Conservation (phyloP, 2,329 filamentous ascomycete genomes). For the Fusarium sacchari region DNA sequence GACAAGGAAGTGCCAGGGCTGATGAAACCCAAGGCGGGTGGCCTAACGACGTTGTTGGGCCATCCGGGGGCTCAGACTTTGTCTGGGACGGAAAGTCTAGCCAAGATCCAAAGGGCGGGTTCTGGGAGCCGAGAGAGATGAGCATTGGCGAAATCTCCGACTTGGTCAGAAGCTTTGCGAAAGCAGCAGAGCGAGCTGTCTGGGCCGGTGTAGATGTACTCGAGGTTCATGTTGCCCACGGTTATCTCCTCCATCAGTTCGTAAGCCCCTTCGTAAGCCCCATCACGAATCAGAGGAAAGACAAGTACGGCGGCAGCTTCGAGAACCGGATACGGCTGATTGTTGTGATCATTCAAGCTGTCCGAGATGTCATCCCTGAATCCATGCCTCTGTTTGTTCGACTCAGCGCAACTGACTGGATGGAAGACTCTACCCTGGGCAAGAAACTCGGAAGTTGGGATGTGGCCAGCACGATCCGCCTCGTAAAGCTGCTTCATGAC, state of each 20-base stretch:
- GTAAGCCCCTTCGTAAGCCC: neutral
- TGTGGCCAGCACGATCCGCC: neutral
- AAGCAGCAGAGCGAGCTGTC: neutral
- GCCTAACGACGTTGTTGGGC: neutral
- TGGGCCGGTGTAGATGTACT: neutral
- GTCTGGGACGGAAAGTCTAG: neutral
- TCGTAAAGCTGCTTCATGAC: neutral
- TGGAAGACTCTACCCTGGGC: neutral
- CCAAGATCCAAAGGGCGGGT: neutral
- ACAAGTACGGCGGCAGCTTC: neutral
- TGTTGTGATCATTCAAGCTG: neutral
- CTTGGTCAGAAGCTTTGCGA: neutral
- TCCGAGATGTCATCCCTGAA: neutral
- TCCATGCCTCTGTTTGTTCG: neutral
- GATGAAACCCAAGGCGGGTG: neutral
- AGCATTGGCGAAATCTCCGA: neutral
- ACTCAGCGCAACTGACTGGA: neutral
- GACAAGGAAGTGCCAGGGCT: neutral
- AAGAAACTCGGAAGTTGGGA: neutral
- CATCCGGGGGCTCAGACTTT: neutral
- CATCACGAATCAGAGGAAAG: neutral
- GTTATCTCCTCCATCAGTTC: neutral
- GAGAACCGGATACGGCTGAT: neutral
- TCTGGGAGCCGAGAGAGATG: neutral
- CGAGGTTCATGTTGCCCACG: neutral